These are phyloP conservation scores for Cercospora sesami DNA, from an alignment of 2,329 filamentous ascomycete genomes.

Conservation along the genomic window DNA sequence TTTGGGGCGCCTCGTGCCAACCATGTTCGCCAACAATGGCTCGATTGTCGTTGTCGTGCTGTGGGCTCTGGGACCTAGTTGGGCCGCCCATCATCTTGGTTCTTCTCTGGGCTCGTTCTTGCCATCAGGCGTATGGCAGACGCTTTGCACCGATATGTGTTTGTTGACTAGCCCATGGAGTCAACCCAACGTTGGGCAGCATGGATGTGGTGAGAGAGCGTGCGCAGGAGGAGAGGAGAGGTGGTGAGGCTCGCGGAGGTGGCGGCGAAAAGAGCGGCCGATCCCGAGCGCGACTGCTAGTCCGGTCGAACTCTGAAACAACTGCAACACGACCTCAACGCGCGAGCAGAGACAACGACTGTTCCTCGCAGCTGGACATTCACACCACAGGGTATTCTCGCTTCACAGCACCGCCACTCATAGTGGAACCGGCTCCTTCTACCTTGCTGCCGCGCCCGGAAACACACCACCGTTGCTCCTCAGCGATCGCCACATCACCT, in stretches of 20 bases:
- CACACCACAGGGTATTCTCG: not conserved
- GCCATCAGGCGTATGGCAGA: not conserved
- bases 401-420: not conserved
- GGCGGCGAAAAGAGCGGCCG: not conserved
- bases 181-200: not conserved
- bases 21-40: not conserved
- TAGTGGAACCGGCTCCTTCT: not conserved
- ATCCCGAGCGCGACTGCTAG: not conserved
- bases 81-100: not conserved
- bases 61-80: not conserved
- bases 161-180: not conserved
- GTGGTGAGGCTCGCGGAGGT: not conserved
- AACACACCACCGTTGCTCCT: not conserved
- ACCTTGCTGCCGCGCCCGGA: not conserved
- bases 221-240: not conserved
- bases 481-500: not conserved
- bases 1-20: not conserved
- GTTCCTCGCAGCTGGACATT: not conserved
- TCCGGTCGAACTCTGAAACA: slow-evolving; percentile 11
- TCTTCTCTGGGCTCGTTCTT: not conserved
- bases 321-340: slow-evolving; percentile 1
- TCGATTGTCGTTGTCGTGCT: not conserved
- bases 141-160: not conserved
- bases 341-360: not conserved
- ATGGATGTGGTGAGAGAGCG: not conserved